A percentile compares a stretch with the other conserved stretches of the same genome.
Conservation (phyloP, 2,329 filamentous ascomycete species). For the Gaeumannomyces sp. region DNA sequence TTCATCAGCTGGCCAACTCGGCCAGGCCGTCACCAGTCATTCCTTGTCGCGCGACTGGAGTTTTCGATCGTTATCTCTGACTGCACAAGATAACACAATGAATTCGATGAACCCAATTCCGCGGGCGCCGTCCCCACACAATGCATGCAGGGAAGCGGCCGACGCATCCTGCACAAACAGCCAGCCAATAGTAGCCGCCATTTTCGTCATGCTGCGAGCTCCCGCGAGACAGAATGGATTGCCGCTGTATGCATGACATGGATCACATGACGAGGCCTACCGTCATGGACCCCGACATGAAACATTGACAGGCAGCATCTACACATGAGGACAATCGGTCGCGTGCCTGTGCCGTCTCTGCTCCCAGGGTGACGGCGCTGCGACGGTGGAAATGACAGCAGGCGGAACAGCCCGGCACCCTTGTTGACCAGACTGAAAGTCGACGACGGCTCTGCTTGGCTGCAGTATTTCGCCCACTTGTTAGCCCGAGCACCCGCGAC, state of each 20-base stretch:
- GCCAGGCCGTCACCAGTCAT: not conserved
- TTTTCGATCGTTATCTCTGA: not conserved
- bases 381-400: not conserved
- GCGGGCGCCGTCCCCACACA: too few species aligned
- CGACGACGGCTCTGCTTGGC: too few species aligned
- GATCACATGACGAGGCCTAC: not conserved
- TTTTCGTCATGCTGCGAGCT: too few species aligned
- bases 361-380: too few species aligned
- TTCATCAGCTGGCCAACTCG: not conserved
- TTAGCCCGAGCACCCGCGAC: too few species aligned
- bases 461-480: not conserved
- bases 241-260: not conserved
- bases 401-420: too few species aligned
- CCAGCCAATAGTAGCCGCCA: too few species aligned
- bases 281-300: not conserved
- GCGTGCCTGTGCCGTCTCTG: not conserved
- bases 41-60: not conserved
- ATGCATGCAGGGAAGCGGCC: too few species aligned
- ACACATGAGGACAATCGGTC: not conserved
- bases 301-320: not conserved
- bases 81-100: not conserved
- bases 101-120: not conserved
- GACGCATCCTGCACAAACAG: too few species aligned
- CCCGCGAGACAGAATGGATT: too few species aligned
- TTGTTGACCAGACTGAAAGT: too few species aligned